These are phyloP conservation scores for Harringtonia aguacate DNA, from an alignment of 2,329 filamentous ascomycete genomes.

Conservation along the genomic window DNA sequence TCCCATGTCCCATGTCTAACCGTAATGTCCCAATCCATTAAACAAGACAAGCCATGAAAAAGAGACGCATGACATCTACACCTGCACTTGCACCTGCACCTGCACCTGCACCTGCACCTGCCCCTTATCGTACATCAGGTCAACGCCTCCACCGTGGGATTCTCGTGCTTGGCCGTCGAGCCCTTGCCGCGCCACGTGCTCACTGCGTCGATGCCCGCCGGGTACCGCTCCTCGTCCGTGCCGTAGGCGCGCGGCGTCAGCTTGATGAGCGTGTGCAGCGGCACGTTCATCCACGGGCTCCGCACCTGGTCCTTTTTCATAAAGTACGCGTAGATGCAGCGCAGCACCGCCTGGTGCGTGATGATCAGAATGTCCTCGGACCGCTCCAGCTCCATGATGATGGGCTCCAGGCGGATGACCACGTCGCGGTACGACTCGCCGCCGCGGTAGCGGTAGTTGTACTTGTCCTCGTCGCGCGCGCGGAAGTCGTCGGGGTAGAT, in stretches of 20 bases:
- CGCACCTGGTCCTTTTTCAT: constrained; percentile 92
- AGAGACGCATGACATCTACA: no score
- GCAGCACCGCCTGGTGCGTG: constrained; percentile 90
- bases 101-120: no score
- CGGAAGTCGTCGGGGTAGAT: constrained; percentile 89
- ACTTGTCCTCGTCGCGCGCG: constrained; percentile 95
- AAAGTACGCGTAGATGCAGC: constrained; percentile 98
- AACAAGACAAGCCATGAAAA: no score
- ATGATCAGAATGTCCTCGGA: constrained; percentile 97
- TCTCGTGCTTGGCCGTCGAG: constrained; percentile 79
- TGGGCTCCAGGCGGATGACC: constrained; percentile 92
- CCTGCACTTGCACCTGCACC: no score
- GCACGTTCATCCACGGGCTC: constrained; percentile 98
- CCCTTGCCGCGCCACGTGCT: constrained; percentile 95
- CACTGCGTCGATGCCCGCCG: constrained; percentile 88
- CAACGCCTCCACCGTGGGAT: constrained; percentile 29
- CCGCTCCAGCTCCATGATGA: constrained; percentile 98
- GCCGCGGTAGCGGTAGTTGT: constrained; percentile 97
- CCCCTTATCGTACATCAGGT: neutral
- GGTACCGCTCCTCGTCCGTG: constrained; percentile 78
- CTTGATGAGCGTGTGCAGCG: constrained; percentile 92
- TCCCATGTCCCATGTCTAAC: no score
- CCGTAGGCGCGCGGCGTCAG: constrained; percentile 89
- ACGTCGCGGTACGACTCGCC: constrained; percentile 95
- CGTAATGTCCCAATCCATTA: no score